phyloP scores from a whole-genome alignment of 202 grass and related monocot species.

The Musa balbisiana region DNA sequence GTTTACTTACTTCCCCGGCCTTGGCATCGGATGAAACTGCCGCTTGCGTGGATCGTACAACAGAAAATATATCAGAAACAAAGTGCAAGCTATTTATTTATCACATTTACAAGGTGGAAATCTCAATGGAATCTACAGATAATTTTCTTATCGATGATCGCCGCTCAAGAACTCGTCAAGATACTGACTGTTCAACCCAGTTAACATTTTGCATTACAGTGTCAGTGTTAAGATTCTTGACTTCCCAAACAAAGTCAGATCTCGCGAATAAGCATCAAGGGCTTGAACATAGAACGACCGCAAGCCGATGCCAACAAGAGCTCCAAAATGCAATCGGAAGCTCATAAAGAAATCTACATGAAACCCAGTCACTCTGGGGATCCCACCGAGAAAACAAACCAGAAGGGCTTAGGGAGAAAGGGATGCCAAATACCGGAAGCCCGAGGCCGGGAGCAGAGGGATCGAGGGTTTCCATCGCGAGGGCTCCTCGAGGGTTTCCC shows the following conservation, averaged over 20 bases:
- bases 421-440: not conserved
- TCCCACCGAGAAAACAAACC: not conserved
- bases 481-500: not conserved
- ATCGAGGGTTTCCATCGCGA: not conserved
- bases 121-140: too few species aligned
- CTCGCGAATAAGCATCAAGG: too few species aligned
- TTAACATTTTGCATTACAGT: too few species aligned
- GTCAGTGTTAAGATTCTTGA: too few species aligned
- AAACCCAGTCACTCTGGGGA: not conserved
- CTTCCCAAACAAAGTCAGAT: too few species aligned
- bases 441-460: not conserved
- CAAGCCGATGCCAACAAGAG: too few species aligned
- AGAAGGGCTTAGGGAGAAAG: not conserved
- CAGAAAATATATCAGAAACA: not conserved
- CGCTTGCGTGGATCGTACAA: not conserved
- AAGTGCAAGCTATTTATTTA: too few species aligned
- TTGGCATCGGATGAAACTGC: not conserved
- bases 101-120: too few species aligned
- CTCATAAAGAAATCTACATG: not conserved
- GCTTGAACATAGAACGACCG: too few species aligned
- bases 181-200: too few species aligned
- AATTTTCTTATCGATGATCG: not conserved
- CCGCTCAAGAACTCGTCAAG: too few species aligned
- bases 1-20: not conserved
- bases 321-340: not conserved